These are phyloP conservation scores for Curvularia lunata DNA, from an alignment of 2,329 filamentous ascomycete species.

Conservation along the genomic window DNA sequence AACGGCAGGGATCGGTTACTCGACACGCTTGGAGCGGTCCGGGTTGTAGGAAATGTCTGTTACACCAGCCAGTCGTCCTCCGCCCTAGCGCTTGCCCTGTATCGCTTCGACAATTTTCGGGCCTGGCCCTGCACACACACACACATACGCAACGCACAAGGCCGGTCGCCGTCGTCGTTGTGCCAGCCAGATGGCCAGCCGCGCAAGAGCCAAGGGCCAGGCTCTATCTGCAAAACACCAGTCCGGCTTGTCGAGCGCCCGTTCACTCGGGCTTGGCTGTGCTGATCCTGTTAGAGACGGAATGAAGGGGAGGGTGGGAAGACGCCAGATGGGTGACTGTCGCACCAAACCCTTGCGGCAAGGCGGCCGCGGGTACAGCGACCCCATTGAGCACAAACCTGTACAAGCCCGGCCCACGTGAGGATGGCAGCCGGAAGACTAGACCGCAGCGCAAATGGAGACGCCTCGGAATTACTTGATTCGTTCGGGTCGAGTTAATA, in stretches of 20 bases:
- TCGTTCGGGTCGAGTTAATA: slow-evolving; percentile 28
- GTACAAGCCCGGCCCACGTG: slow-evolving; percentile 21
- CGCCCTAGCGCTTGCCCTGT: slow-evolving; percentile 24
- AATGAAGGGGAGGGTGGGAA: slow-evolving; percentile 11
- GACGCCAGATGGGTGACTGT: slow-evolving; percentile 9
- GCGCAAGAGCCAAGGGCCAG: not conserved
- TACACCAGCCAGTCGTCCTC: slow-evolving; percentile 23
- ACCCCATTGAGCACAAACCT: slow-evolving; percentile 6
- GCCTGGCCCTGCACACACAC: slow-evolving; percentile 13
- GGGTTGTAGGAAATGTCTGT: slow-evolving; percentile 23
- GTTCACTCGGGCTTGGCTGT: slow-evolving; percentile 5
- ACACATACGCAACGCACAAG: slow-evolving; percentile 7
- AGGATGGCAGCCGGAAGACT: slow-evolving; percentile 13
- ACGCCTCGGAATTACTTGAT: slow-evolving; percentile 19
- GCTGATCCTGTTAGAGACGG: slow-evolving; percentile 20
- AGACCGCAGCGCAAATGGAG: slow-evolving; percentile 22
- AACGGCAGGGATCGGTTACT: slow-evolving; percentile 31
- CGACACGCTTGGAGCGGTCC: slow-evolving; percentile 22
- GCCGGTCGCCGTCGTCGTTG: no score
- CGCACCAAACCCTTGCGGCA: slow-evolving; percentile 16
- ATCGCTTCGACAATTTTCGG: not conserved
- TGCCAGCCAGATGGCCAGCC: not conserved
- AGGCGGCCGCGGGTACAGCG: slow-evolving; percentile 2
- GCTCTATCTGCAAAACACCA: not conserved
- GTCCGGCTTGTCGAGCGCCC: slow-evolving; percentile 14